phyloP scores from a whole-genome alignment of 2,329 filamentous ascomycete genomes.

The Sporothrix brasiliensis region DNA sequence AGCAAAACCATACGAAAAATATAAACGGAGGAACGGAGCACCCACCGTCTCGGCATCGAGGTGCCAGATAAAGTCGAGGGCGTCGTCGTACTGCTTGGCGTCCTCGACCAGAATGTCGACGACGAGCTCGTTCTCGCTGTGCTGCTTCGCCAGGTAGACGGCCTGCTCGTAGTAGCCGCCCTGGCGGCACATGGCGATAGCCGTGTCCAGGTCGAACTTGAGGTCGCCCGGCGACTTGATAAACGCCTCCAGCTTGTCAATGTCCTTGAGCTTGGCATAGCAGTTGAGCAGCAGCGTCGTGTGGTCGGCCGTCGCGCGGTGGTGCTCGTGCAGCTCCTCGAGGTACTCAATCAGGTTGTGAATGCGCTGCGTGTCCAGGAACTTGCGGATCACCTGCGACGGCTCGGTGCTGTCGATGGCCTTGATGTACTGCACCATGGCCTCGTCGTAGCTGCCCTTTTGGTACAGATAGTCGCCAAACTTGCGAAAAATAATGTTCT shows the following conservation, averaged over 20 bases:
- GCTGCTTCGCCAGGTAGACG: constrained; percentile 90
- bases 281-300: constrained; percentile 94
- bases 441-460: constrained; percentile 92
- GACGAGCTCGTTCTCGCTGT: constrained; percentile 89
- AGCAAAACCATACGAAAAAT: background rate
- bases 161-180: constrained; percentile 97
- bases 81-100: constrained; percentile 85
- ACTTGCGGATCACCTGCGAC: constrained; percentile 94
- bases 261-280: constrained; percentile 97
- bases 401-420: constrained; percentile 96
- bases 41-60: constrained; percentile 73
- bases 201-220: constrained; percentile 95
- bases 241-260: constrained; percentile 92
- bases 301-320: constrained; percentile 90
- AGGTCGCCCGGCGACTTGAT: constrained; percentile 94
- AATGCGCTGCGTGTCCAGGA: constrained; percentile 94
- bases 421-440: constrained; percentile 98
- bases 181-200: constrained; percentile 95
- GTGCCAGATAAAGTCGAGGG: constrained; percentile 87
- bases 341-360: constrained; percentile 97
- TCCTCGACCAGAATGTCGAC: constrained; percentile 96
- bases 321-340: constrained; percentile 92
- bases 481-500: constrained; percentile 88
- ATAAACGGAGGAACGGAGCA: constrained; percentile 38
- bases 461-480: constrained; percentile 95